Percentiles rank a stretch among this genome's conserved stretches.
These are phyloP conservation scores for Prunus yedoensis DNA, from an alignment of 331 rosid genomes.

Conservation along the genomic window DNA sequence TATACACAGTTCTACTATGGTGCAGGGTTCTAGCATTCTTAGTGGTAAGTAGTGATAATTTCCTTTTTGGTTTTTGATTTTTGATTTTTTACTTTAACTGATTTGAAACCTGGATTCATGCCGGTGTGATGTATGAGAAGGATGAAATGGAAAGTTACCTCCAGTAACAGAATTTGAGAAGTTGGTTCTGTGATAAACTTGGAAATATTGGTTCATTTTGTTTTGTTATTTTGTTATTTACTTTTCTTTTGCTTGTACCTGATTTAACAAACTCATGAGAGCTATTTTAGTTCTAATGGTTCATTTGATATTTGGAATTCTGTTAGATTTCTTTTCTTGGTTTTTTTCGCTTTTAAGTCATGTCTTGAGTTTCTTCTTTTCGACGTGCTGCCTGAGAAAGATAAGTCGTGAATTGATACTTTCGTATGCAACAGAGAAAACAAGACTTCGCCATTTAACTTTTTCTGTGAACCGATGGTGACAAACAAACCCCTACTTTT, in stretches of 20 bases:
- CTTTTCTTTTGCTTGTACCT: neutral
- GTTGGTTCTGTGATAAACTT: neutral
- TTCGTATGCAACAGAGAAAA: neutral
- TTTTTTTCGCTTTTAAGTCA: neutral
- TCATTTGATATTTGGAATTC: neutral
- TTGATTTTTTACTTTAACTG: neutral
- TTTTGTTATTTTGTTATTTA: neutral
- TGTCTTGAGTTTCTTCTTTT: neutral
- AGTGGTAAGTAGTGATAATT: constrained; percentile 68
- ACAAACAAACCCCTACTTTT: neutral
- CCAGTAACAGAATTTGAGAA: neutral
- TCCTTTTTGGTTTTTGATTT: neutral
- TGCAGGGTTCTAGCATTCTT: constrained; percentile 94
- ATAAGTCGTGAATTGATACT: neutral
- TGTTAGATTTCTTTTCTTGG: neutral
- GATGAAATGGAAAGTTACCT: neutral
- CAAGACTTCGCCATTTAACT: neutral
- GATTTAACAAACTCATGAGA: neutral
- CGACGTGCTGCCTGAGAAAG: neutral
- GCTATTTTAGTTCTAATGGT: neutral
- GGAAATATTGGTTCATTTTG: neutral
- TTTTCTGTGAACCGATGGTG: neutral
- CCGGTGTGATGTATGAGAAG: neutral
- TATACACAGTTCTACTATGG: constrained; percentile 90
- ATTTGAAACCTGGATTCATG: neutral